Conservation (phyloP, 768 basidiomycete species). For the Boletellus ananas region DNA sequence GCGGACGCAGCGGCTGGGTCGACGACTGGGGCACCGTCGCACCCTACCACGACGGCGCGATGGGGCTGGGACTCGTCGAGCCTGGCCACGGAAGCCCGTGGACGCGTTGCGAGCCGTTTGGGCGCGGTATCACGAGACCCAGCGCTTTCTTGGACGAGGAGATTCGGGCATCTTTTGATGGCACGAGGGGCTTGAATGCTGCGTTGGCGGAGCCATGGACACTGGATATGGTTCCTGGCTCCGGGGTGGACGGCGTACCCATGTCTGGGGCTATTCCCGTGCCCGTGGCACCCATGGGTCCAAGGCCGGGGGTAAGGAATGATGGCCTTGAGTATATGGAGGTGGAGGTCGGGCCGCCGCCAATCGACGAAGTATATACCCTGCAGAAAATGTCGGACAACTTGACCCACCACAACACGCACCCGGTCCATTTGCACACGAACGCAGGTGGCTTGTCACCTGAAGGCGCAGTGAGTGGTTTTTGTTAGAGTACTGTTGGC, state of each 20-base stretch:
- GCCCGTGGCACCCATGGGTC: neutral
- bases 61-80: neutral
- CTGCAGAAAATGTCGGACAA: neutral
- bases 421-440: neutral
- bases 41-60: neutral
- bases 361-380: neutral
- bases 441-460: neutral
- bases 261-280: conserved; percentile 7
- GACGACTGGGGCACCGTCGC: conserved; percentile 16
- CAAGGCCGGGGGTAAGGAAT: neutral
- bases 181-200: neutral
- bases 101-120: conserved; percentile 5
- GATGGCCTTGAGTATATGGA: neutral
- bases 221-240: neutral
- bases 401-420: neutral
- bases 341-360: neutral
- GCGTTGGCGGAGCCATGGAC: neutral
- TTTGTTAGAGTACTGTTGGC: neutral
- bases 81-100: neutral
- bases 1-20: conserved; percentile 14
- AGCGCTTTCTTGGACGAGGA: conserved; percentile 18
- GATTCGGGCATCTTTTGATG: conserved; percentile 19
- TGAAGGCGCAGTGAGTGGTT: conserved; percentile 7
- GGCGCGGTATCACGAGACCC: neutral
- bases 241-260: conserved; percentile 3